These are phyloP conservation scores for Zelopaecilomyces penicillatus DNA, from an alignment of 2,329 filamentous ascomycete genomes.

Conservation along the genomic window DNA sequence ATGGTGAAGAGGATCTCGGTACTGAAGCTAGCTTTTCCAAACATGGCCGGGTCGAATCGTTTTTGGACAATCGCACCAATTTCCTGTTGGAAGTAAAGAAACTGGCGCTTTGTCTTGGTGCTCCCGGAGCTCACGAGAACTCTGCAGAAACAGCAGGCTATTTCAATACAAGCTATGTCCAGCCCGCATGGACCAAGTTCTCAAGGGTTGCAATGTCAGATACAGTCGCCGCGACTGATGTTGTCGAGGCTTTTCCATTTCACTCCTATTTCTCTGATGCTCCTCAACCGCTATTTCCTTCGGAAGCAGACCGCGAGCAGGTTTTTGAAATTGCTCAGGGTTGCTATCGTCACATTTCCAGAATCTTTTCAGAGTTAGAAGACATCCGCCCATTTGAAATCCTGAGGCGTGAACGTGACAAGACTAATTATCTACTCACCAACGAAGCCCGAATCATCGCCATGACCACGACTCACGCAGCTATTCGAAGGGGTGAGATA, in stretches of 20 bases:
- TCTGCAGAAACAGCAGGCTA: constrained; percentile 96
- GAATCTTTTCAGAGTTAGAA: constrained; percentile 84
- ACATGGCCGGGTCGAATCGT: constrained; percentile 87
- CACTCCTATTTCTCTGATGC: constrained; percentile 79
- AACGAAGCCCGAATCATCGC: constrained; percentile 96
- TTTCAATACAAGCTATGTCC: constrained; percentile 86
- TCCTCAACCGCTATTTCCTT: constrained; percentile 75
- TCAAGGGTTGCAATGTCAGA: constrained; percentile 48
- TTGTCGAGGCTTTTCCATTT: constrained; percentile 77
- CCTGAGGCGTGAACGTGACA: constrained; percentile 77
- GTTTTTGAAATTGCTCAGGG: constrained; percentile 70
- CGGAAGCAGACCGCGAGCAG: constrained; percentile 54
- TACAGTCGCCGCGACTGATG: constrained; percentile 48
- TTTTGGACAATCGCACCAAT: constrained; percentile 75
- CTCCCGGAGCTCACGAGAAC: constrained; percentile 88
- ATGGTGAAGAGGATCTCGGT: constrained; percentile 89
- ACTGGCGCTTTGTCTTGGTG: constrained; percentile 74
- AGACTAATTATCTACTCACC: constrained; percentile 88
- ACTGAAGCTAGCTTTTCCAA: constrained; percentile 87
- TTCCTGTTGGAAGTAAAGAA: constrained; percentile 79
- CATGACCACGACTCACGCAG: constrained; percentile 97
- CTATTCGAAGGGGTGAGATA: constrained; percentile 88
- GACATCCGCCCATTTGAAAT: constrained; percentile 96
- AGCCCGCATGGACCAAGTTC: constrained; percentile 83
- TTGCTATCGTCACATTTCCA: constrained; percentile 80